Base-by-base conservation (phyloP, 441 rosid genomes). In the Mallotus japonicus region DNA sequence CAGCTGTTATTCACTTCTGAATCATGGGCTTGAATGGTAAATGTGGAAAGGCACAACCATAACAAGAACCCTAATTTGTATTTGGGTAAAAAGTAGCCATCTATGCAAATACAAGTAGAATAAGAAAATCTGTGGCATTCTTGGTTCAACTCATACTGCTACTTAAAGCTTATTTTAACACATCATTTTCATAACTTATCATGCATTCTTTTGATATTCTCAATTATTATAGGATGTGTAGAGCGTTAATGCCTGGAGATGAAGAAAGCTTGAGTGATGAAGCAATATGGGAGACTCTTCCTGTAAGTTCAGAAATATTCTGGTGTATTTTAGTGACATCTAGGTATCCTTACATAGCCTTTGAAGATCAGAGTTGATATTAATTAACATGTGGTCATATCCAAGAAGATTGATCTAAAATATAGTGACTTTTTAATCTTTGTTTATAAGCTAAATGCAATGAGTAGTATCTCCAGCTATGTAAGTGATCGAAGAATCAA, bases 241-340 rank as follows among this genome's bases (percentile, higher is more conserved):
- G 92, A 85, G 89, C 95, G 74, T 90, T 92, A 69, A 88, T 94
- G 96, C 95, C 92, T n/a, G 96, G 96, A 74, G 98, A 94, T 79
- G 98, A 94, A 65, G 98, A 92, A 84, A 94, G 85, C 84, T 84
- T 89, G 82, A 87, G 84, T 47, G 97, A 92, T 78, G 99, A 95
- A 85, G 92, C 97, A 76, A 87, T 92, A 87, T 95, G 97, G 99
- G 98, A 95, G 83, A 91, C 98, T 19, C 91, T 95, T 70, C 97
- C 98, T 76, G 99, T 92, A 84, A 92, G 96, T 88, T 74, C 2
- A n/a, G 79, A n/a, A 34, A 65, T 78, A 19, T 68, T 61, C 62
- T 64, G 24, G 49, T 8, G 59, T 56, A 65, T 59, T 28, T 70
- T 72, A 37, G 28, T 5, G 10, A 53, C 8, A 16, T 12, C 8